Evolutionary conservation across 768 basidiomycete genomes (phyloP), one percentile per base, ranked within the genome.

Genomic region (Tephrocybe sp.): DNA sequence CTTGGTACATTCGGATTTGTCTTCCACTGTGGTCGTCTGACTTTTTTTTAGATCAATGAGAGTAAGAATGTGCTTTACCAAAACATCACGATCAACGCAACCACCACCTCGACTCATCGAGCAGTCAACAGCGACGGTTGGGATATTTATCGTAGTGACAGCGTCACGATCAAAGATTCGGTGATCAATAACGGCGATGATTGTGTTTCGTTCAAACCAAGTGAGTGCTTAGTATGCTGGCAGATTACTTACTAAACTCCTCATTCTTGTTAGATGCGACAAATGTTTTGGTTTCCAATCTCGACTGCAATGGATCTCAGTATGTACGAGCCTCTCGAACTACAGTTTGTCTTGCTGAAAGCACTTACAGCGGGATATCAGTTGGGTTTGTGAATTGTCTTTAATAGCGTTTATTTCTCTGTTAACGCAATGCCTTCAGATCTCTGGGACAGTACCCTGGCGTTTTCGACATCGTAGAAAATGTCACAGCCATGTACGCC

Each of bases 241-340:
- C 15, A 11, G 28, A 2, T 9, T 4, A 39, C 8, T 18, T 18
- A 9, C 32, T n/a, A 56, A 14, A 7, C 7, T 30, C 21, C 17
- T 34, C 1, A 15, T 12, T 30, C 28, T 30, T 36, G 15, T 4
- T 33, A 73, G 65, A 80, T 56, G 64, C 83, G 0, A 85, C 84
- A 0, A 80, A 83, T 57, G 72, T 84, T 49, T 59, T 78, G 9
- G 82, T 85, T 3, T 69, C 75, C 17, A 79, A 84, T 59, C 68
- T 85, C 21, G 67, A 75, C 52, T 87, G 84, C 59, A 81, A 76
- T 33, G 79, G 81, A n/a, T 76, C 78, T 23, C 79, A 81, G 78
- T 81, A 57, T 58, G 76, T 60, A 28, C n/a, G 12, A 36, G 23
- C 40, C 24, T 30, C 17, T 15, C 15, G 14, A 12, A 15, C 14